Conservation (phyloP, 2,329 filamentous ascomycete genomes). For the Xylariaceae sp. region DNA sequence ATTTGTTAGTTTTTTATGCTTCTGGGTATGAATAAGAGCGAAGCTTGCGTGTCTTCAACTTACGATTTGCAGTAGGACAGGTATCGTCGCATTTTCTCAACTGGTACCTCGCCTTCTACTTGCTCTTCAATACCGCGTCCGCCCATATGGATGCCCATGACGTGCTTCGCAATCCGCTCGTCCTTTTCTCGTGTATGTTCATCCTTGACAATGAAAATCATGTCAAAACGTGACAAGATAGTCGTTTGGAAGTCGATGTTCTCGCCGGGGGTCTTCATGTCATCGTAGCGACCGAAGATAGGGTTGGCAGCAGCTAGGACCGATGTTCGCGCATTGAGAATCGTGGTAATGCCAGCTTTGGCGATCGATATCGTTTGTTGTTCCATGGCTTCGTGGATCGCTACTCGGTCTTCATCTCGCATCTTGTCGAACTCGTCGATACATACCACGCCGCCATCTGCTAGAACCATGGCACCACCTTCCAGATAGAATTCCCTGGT, state of each 20-base stretch:
- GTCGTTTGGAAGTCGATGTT: conserved; percentile 99
- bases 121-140: conserved; percentile 76
- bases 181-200: conserved; percentile 87
- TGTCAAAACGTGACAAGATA: conserved; percentile 95
- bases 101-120: conserved; percentile 78
- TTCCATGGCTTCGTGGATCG: conserved; percentile 99
- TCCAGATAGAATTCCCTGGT: conserved; percentile 97
- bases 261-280: conserved; percentile 94
- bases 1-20: conserved; percentile 20
- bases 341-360: conserved; percentile 97
- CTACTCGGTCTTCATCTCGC: conserved; percentile 94
- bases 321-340: conserved; percentile 90
- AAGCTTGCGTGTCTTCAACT: conserved; percentile 34
- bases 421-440: conserved; percentile 99
- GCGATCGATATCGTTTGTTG: conserved; percentile 99
- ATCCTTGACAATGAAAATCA: conserved; percentile 98
- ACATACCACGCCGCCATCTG: conserved; percentile 93
- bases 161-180: conserved; percentile 90
- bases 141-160: conserved; percentile 96
- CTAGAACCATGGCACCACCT: conserved; percentile 96
- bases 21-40: background rate
- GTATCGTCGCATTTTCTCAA: conserved; percentile 96
- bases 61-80: conserved; percentile 95
- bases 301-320: conserved; percentile 95
- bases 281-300: conserved; percentile 95